phyloP scores from a whole-genome alignment of 345 rosid species.

The Gossypium longicalyx region DNA sequence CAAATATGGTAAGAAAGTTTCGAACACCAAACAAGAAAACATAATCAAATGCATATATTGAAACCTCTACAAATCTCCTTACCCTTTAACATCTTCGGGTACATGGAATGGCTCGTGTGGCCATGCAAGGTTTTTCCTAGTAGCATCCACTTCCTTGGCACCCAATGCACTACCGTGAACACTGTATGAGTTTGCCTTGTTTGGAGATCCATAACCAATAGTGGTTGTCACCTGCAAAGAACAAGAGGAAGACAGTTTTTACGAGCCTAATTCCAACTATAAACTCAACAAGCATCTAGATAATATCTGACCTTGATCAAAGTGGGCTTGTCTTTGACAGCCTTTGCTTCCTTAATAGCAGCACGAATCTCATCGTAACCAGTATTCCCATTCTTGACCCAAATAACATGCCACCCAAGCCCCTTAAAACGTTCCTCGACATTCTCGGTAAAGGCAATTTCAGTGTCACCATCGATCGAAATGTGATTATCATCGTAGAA shows the following conservation, averaged over 20 bases:
- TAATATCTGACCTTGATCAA: slow-evolving; percentile 61
- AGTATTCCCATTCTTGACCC: slow-evolving; percentile 98
- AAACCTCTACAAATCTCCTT: slow-evolving; percentile 13
- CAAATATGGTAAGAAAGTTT: slow-evolving; percentile 7
- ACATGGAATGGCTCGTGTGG: slow-evolving; percentile 86
- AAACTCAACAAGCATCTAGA: neutral
- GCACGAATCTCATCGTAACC: slow-evolving; percentile 97
- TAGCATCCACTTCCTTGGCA: slow-evolving; percentile 97
- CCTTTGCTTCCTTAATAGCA: slow-evolving; percentile 95
- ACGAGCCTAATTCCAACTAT: neutral
- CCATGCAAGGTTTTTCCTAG: slow-evolving; percentile 97
- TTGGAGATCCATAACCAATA: slow-evolving; percentile 96
- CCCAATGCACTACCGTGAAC: slow-evolving; percentile 98
- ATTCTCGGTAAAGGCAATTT: slow-evolving; percentile 92
- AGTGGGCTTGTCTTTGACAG: slow-evolving; percentile 91
- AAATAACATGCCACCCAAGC: slow-evolving; percentile 98
- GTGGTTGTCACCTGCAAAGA: slow-evolving; percentile 68
- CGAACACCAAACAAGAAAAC: neutral
- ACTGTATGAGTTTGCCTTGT: slow-evolving; percentile 87
- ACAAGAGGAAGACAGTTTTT: slow-evolving; percentile 14
- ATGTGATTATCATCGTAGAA: slow-evolving; percentile 95
- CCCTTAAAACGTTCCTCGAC: slow-evolving; percentile 84
- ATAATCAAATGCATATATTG: neutral
- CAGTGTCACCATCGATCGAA: slow-evolving; percentile 94
- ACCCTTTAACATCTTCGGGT: slow-evolving; percentile 85